These are phyloP conservation scores for Colletotrichum lupini DNA, from an alignment of 2,329 filamentous ascomycete genomes.

Conservation along the genomic window DNA sequence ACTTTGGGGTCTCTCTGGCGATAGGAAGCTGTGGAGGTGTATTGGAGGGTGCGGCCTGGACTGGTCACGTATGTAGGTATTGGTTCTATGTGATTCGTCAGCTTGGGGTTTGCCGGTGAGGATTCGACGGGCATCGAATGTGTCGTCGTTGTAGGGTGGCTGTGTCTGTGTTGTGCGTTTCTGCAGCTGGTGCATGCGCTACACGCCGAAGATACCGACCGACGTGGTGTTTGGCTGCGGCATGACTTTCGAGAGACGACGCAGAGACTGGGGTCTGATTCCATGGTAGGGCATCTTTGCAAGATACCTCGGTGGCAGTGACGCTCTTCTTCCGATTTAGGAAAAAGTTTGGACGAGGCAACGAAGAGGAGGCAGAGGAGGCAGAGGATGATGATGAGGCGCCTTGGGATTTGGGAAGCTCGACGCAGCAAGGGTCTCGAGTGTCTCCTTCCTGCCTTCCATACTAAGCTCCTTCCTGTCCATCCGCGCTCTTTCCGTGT, in stretches of 20 bases:
- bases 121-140: conserved; percentile 9
- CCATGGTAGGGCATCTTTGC: neutral
- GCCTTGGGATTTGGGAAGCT: neutral
- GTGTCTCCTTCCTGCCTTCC: neutral
- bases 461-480: neutral
- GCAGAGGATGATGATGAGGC: neutral
- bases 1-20: neutral
- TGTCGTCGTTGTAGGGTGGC: neutral
- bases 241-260: neutral
- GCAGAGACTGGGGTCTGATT: neutral
- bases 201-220: conserved; percentile 1
- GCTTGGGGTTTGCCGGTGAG: conserved; percentile 12
- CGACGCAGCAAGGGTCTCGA: conserved; percentile 28
- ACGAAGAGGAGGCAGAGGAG: neutral
- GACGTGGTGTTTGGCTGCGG: neutral
- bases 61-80: conserved; percentile 10
- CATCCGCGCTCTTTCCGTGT: neutral
- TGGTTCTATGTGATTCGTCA: conserved; percentile 12
- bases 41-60: conserved; percentile 7
- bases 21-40: neutral
- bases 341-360: neutral
- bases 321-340: neutral
- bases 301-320: neutral
- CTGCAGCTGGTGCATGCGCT: conserved; percentile 17
- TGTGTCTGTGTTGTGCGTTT: conserved; percentile 20